A percentile compares a stretch with the other conserved stretches of the same genome.
Evolutionary conservation across 1,284 basidiomycete species (phyloP).

Genomic region (Fomitopsis schrenkii): DNA sequence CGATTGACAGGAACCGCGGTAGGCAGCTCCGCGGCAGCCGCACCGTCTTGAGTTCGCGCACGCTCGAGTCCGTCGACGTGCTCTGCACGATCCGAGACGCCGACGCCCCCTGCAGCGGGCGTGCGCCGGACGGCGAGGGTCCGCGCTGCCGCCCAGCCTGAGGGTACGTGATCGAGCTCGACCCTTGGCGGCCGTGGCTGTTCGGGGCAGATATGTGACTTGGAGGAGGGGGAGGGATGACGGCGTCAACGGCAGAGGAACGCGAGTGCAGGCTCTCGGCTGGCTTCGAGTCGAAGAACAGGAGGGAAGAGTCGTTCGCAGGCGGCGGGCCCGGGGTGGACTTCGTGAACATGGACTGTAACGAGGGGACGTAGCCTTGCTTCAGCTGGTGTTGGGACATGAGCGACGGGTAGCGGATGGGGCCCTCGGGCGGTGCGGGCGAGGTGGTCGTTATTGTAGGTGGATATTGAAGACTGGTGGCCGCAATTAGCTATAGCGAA

Average conservation of each 20-base stretch:
- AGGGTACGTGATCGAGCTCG: slow-evolving; percentile 12
- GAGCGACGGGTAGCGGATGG: slow-evolving; percentile 52
- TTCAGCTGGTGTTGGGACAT: slow-evolving; percentile 68
- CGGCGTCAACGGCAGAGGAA: slow-evolving; percentile 15
- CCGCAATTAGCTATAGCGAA: slow-evolving; percentile 15
- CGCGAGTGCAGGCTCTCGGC: slow-evolving; percentile 17
- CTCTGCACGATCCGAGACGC: slow-evolving; percentile 23
- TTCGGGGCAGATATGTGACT: slow-evolving; percentile 15
- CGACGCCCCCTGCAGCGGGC: slow-evolving; percentile 9
- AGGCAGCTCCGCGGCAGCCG: slow-evolving; percentile 68
- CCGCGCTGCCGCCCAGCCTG: slow-evolving; percentile 15
- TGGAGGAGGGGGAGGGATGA: slow-evolving; percentile 22
- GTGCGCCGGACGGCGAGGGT: slow-evolving; percentile 19
- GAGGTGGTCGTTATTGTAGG: slow-evolving; percentile 56
- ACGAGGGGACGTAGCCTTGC: slow-evolving; percentile 63
- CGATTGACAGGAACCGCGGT: slow-evolving; percentile 68
- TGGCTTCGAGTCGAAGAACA: slow-evolving; percentile 23
- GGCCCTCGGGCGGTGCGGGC: slow-evolving; percentile 43
- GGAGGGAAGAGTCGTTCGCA: slow-evolving; percentile 21
- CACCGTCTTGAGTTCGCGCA: slow-evolving; percentile 51
- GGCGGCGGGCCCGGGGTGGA: slow-evolving; percentile 13
- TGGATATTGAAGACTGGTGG: slow-evolving; percentile 25
- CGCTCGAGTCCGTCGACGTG: slow-evolving; percentile 25
- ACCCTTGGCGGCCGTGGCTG: slow-evolving; percentile 11
- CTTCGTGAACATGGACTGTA: slow-evolving; percentile 48